Conservation (phyloP, 2,329 filamentous ascomycete genomes). For the Diaporthe eres region DNA sequence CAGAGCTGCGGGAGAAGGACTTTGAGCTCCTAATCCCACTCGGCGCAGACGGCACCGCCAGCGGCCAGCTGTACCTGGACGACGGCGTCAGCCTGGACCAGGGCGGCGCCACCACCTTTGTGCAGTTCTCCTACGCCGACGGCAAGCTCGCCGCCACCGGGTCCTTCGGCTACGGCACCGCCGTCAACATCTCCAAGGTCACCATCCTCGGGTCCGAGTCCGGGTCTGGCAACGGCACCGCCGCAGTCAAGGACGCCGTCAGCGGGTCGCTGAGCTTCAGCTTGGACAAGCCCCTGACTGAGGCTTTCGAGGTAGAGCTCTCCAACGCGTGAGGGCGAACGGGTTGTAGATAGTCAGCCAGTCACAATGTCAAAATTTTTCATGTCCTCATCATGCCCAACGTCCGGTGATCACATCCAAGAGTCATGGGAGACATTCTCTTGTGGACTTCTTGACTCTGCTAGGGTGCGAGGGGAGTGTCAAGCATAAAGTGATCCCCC, state of each 20-base stretch:
- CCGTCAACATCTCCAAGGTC: slow-evolving; percentile 61
- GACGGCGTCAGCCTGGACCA: slow-evolving; percentile 80
- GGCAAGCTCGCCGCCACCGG: slow-evolving; percentile 67
- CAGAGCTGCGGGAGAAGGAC: slow-evolving; percentile 71
- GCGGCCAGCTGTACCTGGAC: slow-evolving; percentile 80
- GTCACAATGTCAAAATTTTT: background rate
- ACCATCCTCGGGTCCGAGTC: slow-evolving; percentile 57
- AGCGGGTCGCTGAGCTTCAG: slow-evolving; percentile 38
- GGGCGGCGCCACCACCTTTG: slow-evolving; percentile 61
- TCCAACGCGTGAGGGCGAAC: background rate
- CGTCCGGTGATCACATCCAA: background rate
- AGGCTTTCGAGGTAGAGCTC: slow-evolving; percentile 33
- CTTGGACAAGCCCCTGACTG: slow-evolving; percentile 26
- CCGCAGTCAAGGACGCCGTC: slow-evolving; percentile 19
- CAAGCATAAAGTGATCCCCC: slow-evolving; percentile 2
- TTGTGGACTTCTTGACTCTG: background rate
- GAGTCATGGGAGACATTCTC: background rate
- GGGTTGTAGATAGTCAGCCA: background rate
- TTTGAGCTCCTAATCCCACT: slow-evolving; percentile 82
- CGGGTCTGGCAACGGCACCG: slow-evolving; percentile 47
- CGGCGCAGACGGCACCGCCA: slow-evolving; percentile 71
- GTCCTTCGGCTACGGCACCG: slow-evolving; percentile 65
- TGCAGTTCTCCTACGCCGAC: slow-evolving; percentile 72
- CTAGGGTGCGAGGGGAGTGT: background rate
- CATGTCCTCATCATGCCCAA: background rate